These are phyloP conservation scores for Plasmopara muralis DNA, from an alignment of 352 stramenopile genomes.

Conservation along the genomic window DNA sequence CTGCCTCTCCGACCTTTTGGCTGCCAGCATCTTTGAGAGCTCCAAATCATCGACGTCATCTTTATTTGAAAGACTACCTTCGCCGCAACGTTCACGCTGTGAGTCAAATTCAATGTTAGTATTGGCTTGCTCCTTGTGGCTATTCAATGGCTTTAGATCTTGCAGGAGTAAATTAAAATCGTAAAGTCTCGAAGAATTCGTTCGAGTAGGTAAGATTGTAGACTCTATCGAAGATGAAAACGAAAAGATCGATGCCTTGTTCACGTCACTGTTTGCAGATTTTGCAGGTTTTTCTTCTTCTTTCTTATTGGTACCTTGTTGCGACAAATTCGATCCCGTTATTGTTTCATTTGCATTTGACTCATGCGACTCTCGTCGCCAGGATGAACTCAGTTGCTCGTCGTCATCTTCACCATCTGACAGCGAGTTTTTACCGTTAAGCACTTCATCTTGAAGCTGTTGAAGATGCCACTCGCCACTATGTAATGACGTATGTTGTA, in stretches of 20 bases:
- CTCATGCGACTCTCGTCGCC: constrained; percentile 14
- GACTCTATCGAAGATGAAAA: constrained; percentile 12
- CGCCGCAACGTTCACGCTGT: constrained; percentile 2
- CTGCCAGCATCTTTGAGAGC: constrained; percentile 22
- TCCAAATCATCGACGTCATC: constrained; percentile 20
- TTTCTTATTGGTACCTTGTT: not conserved
- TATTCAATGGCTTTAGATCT: constrained; percentile 5
- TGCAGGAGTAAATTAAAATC: constrained; percentile 53
- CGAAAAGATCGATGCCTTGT: constrained; percentile 26
- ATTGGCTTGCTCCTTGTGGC: constrained; percentile 1
- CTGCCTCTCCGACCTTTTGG: constrained; percentile 24
- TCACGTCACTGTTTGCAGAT: not conserved
- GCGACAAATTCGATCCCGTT: too few relatives aligned
- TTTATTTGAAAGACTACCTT: constrained; percentile 1
- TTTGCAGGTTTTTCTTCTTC: not conserved
- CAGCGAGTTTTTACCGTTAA: constrained; percentile 1
- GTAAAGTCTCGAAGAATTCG: constrained; percentile 26
- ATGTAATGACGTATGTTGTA: constrained; percentile 33
- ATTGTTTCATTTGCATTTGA: not conserved
- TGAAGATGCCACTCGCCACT: constrained; percentile 30
- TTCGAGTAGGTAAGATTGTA: not conserved
- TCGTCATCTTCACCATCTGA: constrained; percentile 14
- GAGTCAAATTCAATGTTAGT: not conserved
- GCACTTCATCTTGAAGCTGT: constrained; percentile 11
- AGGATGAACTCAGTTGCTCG: constrained; percentile 18